phyloP scores from a whole-genome alignment of 257 asterid genomes.

The Lithospermum erythrorhizon region DNA sequence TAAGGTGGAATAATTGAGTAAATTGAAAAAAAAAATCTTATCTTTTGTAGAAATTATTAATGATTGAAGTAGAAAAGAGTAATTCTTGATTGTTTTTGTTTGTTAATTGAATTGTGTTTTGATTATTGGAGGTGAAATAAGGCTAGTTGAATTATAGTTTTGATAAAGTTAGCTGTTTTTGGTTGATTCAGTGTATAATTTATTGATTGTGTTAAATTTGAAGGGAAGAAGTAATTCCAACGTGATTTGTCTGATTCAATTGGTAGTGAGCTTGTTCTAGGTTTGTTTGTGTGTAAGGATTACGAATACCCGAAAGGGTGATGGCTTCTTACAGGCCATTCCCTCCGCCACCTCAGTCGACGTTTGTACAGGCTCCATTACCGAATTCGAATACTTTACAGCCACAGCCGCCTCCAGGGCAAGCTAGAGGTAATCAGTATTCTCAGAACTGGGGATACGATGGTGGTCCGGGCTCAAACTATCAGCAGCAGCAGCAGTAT shows the following conservation, averaged over 20 bases:
- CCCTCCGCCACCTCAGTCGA: slow-evolving; percentile 55
- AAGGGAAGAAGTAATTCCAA: too few species aligned
- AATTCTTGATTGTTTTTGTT: neutral
- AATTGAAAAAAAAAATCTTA: too few species aligned
- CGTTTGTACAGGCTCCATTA: slow-evolving; percentile 50
- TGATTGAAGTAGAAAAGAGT: too few species aligned
- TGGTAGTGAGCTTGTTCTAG: too few species aligned
- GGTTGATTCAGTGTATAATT: too few species aligned
- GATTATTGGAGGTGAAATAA: neutral
- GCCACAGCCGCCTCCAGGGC: slow-evolving; percentile 19
- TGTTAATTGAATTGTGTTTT: neutral
- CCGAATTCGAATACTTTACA: slow-evolving; percentile 46
- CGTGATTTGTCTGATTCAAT: too few species aligned
- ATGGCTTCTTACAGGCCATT: slow-evolving; percentile 95
- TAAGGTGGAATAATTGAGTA: too few species aligned
- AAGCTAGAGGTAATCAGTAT: neutral
- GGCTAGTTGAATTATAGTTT: neutral
- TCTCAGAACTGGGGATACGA: slow-evolving; percentile 16
- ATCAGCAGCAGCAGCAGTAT: slow-evolving; percentile 40
- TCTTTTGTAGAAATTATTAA: too few species aligned
- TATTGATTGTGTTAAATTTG: too few species aligned
- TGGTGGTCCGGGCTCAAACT: slow-evolving; percentile 24
- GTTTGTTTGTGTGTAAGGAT: too few species aligned
- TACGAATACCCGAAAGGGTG: neutral
- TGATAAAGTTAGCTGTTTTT: too few species aligned